Percentiles rank a stretch among this genome's conserved stretches.
phyloP scores from a whole-genome alignment of 257 asterid genomes.

The Solanum rostratum region DNA sequence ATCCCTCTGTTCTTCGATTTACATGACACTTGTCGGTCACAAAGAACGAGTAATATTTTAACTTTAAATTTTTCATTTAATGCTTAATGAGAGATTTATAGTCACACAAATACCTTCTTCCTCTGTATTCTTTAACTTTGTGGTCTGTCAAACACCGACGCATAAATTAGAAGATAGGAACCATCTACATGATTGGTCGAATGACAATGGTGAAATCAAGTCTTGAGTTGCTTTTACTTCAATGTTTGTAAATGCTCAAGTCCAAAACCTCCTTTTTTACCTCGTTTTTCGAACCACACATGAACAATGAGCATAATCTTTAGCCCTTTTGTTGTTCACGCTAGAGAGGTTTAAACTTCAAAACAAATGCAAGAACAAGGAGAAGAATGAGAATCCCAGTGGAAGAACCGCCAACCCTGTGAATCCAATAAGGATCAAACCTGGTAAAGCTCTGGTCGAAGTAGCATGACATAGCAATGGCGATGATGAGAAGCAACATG shows the following conservation, averaged over 20 bases:
- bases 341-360: constrained; percentile 19
- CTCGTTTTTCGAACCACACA: not conserved
- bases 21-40: not conserved
- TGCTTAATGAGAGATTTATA: not conserved
- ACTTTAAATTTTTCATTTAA: not conserved
- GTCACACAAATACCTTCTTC: not conserved
- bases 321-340: not conserved
- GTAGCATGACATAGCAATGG: constrained; percentile 20
- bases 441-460: constrained; percentile 14
- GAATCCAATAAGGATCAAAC: constrained; percentile 38
- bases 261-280: not conserved
- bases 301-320: not conserved
- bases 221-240: not conserved
- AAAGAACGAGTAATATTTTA: not conserved
- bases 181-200: not conserved
- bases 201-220: not conserved
- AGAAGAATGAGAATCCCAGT: constrained; percentile 31
- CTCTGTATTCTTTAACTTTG: not conserved
- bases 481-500: constrained; percentile 19
- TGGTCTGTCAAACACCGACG: not conserved
- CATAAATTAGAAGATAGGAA: not conserved
- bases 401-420: constrained; percentile 40
- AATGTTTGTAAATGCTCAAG: not conserved
- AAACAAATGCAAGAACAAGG: constrained; percentile 25
- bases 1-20: not conserved